Evolutionary conservation across 768 basidiomycete genomes (phyloP), one percentile per base, ranked within the genome.

Genomic region (Tricholoma matsutake): DNA sequence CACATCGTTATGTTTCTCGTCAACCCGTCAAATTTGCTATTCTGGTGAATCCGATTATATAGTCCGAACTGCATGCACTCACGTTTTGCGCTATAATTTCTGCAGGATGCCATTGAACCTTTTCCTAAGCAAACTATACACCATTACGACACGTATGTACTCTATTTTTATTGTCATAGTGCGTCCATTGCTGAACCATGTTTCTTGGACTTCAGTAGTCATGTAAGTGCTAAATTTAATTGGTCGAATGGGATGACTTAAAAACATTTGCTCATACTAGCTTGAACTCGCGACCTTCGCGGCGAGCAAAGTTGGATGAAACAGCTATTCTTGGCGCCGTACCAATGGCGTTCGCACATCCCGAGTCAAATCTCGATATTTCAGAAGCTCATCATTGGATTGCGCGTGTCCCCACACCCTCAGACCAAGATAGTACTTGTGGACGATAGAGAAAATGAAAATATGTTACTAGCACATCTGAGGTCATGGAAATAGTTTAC

Each of bases 1-100:
- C 62, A 63, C 57, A 58, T 63, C 25, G 28, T 59, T 18, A 59
- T 59, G 58, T 55, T 25, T 29, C n/a, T 54, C 14, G 20, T 59
- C 20, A 32, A 63, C 18, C 62, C 58, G 16, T 32, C 16, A 6
- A 41, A 63, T 37, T 5, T 60, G 20, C 32, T 60, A 1, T 60
- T 60, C 18, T 58, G 45, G 39, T 62, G 20, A 22, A 54, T 32
- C 22, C 5, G 14, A 9, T 22, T 54, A 9, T 20, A 13, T 16
- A 1, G 10, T 18, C 43, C 9, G 4, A 6, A 29, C n/a, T n/a
- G n/a, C n/a, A 6, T 25, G 6, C 18, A 16, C 20, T 52, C 47
- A 49, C 47, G 8, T 34, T 10, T 35, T 29, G 6, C 22, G n/a
- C 54, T n/a, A 16, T 14, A 8, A 11, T 18, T 11, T 7, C 25